A percentile compares a stretch with the other conserved stretches of the same genome.
Conservation (phyloP, 1,284 basidiomycete genomes). For the Cutaneotrichosporon daszewskae region DNA sequence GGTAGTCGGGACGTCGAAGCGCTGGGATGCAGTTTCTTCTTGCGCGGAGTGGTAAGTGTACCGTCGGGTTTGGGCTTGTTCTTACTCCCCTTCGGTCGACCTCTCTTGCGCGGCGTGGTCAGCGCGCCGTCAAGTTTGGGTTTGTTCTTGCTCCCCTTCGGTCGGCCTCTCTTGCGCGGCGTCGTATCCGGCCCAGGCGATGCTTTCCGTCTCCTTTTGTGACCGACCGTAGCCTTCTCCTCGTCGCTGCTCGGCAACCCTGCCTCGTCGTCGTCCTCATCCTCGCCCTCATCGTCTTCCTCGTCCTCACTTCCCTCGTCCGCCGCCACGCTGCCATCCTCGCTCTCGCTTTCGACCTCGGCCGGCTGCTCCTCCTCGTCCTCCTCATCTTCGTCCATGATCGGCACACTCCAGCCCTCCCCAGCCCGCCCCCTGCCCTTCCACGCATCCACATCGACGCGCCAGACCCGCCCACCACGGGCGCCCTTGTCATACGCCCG, state of each 20-base stretch:
- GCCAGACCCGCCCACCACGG: slow-evolving; percentile 39
- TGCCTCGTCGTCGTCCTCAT: slow-evolving; percentile 6
- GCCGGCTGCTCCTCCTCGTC: slow-evolving; percentile 16
- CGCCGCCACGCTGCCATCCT: neutral
- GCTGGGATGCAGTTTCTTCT: slow-evolving; percentile 30
- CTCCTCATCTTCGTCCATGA: slow-evolving; percentile 14
- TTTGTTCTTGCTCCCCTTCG: slow-evolving; percentile 1
- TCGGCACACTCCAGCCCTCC: slow-evolving; percentile 25
- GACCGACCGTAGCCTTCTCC: slow-evolving; percentile 5
- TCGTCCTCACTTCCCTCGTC: slow-evolving; percentile 16
- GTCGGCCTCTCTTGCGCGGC: neutral
- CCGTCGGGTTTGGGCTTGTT: neutral
- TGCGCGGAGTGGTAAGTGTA: slow-evolving; percentile 3
- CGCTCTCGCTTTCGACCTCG: slow-evolving; percentile 15
- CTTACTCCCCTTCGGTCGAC: neutral
- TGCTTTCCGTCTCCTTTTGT: slow-evolving; percentile 1
- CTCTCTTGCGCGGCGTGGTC: neutral
- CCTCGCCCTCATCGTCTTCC: slow-evolving; percentile 14
- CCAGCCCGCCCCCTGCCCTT: slow-evolving; percentile 30
- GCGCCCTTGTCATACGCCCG: slow-evolving; percentile 44
- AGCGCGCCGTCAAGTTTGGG: neutral
- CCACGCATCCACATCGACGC: slow-evolving; percentile 42
- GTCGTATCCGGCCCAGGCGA: neutral
- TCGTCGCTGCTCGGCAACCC: neutral
- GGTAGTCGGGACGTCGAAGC: slow-evolving; percentile 32